Evolutionary conservation across 2,329 filamentous ascomycete species (phyloP), one percentile per base, ranked within the genome.

Genomic region (Fusarium armeniacum): DNA sequence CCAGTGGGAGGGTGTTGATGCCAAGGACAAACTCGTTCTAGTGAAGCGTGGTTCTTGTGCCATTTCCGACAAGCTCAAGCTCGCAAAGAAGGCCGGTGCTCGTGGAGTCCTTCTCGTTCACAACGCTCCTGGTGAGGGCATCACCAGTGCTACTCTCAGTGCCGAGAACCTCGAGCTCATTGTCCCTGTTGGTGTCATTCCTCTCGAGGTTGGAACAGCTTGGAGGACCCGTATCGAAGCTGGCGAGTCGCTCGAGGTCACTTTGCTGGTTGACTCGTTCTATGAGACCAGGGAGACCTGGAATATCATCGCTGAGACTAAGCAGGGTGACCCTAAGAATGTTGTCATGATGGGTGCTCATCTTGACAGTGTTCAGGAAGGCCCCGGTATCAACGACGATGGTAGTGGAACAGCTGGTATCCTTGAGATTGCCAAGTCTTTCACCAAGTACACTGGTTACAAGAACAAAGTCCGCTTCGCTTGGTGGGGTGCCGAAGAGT

Each of bases 31-130:
- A 72, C 76, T 85, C 33, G 80, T 78, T 2, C 81, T 85, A 16
- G 75, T 85, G 18, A 83, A 83, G 78, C 80, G 83, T 11, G 83
- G 83, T 24, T 58, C 61, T 26, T 85, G 83, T 59, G 77, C 80
- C 40, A 79, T 84, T 38, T 66, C 78, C 0, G 79, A 82, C 40
- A 85, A 85, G 73, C 76, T 83, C 33, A 80, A 79, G 72, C 76
- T 83, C 6, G 83, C 83, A 30, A 81, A 77, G 73, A 75, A 78
- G 11, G 76, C 80, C 12, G 83, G 82, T 43, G 83, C 82, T 4
- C 41, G 80, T 3, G 82, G 77, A 41, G 82, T 85, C 1, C 77
- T 92, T 32, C 82, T 92, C 51, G 90, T 89, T 76, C 88, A 92
- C 82, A 89, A 91, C 66, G 81, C 78, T 4, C 78, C 83, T 0